Evolutionary conservation across 2,329 filamentous ascomycete genomes (phyloP).

Genomic region (Aspergillus intermedius): DNA sequence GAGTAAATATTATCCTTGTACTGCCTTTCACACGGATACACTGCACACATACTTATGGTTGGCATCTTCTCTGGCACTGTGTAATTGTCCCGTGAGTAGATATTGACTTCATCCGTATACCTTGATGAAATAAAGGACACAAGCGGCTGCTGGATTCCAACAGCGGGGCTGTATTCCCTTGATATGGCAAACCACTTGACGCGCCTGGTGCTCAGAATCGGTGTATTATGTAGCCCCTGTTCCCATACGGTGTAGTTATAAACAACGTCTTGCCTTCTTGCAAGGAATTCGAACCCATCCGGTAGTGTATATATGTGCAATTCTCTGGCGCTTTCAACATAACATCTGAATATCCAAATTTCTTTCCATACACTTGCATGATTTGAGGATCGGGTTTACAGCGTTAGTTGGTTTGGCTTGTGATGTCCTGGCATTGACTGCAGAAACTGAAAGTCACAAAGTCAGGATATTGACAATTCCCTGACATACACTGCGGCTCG

Average conservation of each 20-base stretch:
- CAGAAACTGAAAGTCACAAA: slow-evolving; percentile 15
- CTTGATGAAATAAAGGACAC: neutral
- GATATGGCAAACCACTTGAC: too few species aligned
- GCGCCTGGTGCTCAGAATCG: neutral
- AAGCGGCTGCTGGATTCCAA: neutral
- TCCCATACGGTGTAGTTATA: neutral
- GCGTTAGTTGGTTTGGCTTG: slow-evolving; percentile 3
- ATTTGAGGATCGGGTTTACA: slow-evolving; percentile 1
- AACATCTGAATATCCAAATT: too few species aligned
- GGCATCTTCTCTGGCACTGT: slow-evolving; percentile 4
- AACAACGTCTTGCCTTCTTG: neutral
- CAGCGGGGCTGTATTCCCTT: too few species aligned
- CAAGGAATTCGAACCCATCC: neutral
- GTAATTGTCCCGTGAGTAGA: slow-evolving; percentile 4
- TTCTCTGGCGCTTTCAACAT: neutral
- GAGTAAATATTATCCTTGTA: neutral
- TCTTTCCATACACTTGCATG: neutral
- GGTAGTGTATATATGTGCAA: slow-evolving; percentile 5
- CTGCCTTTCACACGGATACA: slow-evolving; percentile 8
- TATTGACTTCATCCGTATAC: neutral
- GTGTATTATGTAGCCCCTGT: neutral
- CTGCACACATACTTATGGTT: slow-evolving; percentile 6
- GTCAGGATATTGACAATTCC: slow-evolving; percentile 6
- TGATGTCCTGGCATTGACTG: slow-evolving; percentile 13
- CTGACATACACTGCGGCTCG: slow-evolving; percentile 5